phyloP scores from a whole-genome alignment of 208 protist species.

The Wallacemonas sp. region DNA sequence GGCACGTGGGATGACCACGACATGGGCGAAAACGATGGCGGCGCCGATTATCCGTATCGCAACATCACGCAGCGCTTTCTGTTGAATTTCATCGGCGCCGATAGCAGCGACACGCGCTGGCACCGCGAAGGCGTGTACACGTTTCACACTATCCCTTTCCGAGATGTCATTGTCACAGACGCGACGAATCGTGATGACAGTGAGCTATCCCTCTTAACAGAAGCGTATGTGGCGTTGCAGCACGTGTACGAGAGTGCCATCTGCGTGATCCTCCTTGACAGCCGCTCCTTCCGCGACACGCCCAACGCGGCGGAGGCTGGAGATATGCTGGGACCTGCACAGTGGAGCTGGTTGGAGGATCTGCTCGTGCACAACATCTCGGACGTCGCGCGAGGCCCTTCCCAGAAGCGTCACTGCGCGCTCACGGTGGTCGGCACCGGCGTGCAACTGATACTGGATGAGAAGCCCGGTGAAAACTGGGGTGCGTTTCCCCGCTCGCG shows the following conservation, averaged over 20 bases:
- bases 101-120: conserved; percentile 38
- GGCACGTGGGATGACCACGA: conserved; percentile 92
- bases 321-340: conserved; percentile 76
- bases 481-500: conserved; percentile 58
- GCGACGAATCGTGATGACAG: not conserved
- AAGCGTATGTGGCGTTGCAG: conserved; percentile 13
- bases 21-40: conserved; percentile 86
- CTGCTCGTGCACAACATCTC: conserved; percentile 37
- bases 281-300: conserved; percentile 72
- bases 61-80: conserved; percentile 64
- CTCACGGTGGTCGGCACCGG: conserved; percentile 73
- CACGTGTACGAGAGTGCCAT: conserved; percentile 54
- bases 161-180: conserved; percentile 22
- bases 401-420: conserved; percentile 40
- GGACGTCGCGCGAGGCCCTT: not conserved
- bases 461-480: conserved; percentile 80
- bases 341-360: conserved; percentile 82
- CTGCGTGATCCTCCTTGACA: conserved; percentile 80
- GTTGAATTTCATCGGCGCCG: conserved; percentile 76
- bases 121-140: conserved; percentile 65
- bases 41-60: conserved; percentile 55
- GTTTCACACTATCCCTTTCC: conserved; percentile 52
- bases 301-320: conserved; percentile 44
- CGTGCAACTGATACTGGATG: conserved; percentile 78
- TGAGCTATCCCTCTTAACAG: not conserved